phyloP scores from a whole-genome alignment of 192 early-diverging fungal genomes.

The Linderina pennispora region DNA sequence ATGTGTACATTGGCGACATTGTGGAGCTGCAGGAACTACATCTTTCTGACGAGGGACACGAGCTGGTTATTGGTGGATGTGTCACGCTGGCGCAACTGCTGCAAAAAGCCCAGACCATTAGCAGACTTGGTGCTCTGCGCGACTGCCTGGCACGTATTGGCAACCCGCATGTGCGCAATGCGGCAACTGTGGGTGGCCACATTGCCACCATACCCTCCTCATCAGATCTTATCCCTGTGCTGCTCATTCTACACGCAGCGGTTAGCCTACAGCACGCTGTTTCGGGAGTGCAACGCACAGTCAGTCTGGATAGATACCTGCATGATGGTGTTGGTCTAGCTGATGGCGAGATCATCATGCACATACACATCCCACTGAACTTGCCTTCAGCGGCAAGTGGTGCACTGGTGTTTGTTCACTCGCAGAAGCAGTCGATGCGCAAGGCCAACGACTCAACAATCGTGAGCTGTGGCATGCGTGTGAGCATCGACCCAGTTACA shows the following conservation, averaged over 20 bases:
- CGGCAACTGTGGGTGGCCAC: constrained; percentile 70
- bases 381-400: background rate
- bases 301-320: background rate
- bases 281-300: background rate
- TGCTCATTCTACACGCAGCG: constrained; percentile 51
- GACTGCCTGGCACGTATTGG: constrained; percentile 65
- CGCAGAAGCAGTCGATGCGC: constrained; percentile 71
- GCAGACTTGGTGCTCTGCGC: constrained; percentile 47
- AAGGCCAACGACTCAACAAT: constrained; percentile 74
- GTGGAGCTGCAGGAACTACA: constrained; percentile 48
- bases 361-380: constrained; percentile 57
- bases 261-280: constrained; percentile 9
- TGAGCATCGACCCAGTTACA: constrained; percentile 27
- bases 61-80: constrained; percentile 50
- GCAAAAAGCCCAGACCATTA: constrained; percentile 1
- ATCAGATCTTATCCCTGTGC: constrained; percentile 72
- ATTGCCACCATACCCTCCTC: constrained; percentile 73
- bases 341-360: constrained; percentile 52
- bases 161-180: constrained; percentile 67
- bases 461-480: constrained; percentile 48
- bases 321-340: constrained; percentile 50
- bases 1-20: constrained; percentile 55
- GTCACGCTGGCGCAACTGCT: constrained; percentile 51
- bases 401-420: constrained; percentile 48
- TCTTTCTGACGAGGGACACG: constrained; percentile 21